Evolutionary conservation across 768 basidiomycete genomes (phyloP).

Genomic region (Mycena latifolia): DNA sequence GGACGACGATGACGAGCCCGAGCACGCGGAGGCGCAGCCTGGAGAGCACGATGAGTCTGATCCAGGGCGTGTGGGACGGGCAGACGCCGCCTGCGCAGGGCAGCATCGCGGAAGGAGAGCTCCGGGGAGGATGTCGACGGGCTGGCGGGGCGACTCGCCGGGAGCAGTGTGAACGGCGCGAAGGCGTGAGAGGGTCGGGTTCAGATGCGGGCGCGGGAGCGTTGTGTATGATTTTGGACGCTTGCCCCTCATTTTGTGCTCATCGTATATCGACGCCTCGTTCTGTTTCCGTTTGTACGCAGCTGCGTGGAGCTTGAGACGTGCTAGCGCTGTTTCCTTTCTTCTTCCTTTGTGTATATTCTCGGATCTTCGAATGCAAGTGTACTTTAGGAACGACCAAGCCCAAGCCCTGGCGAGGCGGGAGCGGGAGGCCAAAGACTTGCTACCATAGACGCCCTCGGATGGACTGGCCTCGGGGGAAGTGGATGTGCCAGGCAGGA

Average conservation of each 20-base stretch:
- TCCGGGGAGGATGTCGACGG: conserved; percentile 27
- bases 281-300: conserved; percentile 13
- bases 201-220: neutral
- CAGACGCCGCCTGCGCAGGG: conserved; percentile 52
- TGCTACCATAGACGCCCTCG: no score
- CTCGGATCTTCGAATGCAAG: conserved; percentile 24
- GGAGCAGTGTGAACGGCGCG: conserved; percentile 32
- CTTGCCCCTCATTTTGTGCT: neutral
- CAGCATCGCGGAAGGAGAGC: conserved; percentile 52
- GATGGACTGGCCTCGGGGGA: no score
- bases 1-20: conserved; percentile 96
- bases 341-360: conserved; percentile 16
- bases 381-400: conserved; percentile 20
- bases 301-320: neutral
- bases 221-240: conserved; percentile 7
- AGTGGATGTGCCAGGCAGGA: no score
- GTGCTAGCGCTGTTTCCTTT: conserved; percentile 5
- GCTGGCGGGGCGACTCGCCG: conserved; percentile 28
- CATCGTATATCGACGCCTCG: neutral
- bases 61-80: conserved; percentile 93
- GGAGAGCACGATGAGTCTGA: conserved; percentile 96
- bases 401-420: no score
- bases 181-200: conserved; percentile 12
- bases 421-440: no score
- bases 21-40: conserved; percentile 92